Evolutionary conservation across 306 rosid genomes (phyloP), one percentile per base, ranked within the genome.

Genomic region (Potentilla sterilis): DNA sequence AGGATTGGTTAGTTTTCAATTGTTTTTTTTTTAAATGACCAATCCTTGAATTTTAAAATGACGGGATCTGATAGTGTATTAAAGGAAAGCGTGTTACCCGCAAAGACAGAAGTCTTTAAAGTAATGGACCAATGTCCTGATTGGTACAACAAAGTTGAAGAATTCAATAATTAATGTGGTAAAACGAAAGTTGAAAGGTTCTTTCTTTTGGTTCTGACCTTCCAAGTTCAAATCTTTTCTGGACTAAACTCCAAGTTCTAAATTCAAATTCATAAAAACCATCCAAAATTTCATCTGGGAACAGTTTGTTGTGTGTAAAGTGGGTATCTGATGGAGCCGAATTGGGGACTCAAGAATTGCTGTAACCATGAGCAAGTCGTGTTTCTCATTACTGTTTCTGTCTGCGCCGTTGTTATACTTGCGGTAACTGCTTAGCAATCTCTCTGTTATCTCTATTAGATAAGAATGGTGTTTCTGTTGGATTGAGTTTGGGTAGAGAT

Each of bases 281-380:
- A 19, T 58, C 73, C 73, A 69, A 46, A 14, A 70, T 24, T 34
- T 48, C 46, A 9, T 48, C 48, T 70, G 10, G 24, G 34, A 69
- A 24, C 14, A 7, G 21, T 18, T 28, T 24, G 57, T 46, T 65
- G 47, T 37, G 8, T 62, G 42, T 62, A 62, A 61, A 61, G 9
- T 14, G 67, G 67, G 67, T 64, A 12, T 64, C 69, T 37, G 75
- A 80, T 76, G 87, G 84, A 38, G 79, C 92, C 90, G 40, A 86
- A 88, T 28, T 88, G 93, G 93, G 90, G 85, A 77, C 90, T 88
- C 28, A 83, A 66, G 67, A 81, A 74, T 52, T 88, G 93, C 86
- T 88, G 93, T 80, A 88, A 84, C 87, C 90, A 84, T 77, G 93
- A 88, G 15, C 93, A 88, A 79, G 81, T 74, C 3, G 90, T 83